phyloP scores from a whole-genome alignment of 148 eudicot species.

The Dianthus caryophyllus region DNA sequence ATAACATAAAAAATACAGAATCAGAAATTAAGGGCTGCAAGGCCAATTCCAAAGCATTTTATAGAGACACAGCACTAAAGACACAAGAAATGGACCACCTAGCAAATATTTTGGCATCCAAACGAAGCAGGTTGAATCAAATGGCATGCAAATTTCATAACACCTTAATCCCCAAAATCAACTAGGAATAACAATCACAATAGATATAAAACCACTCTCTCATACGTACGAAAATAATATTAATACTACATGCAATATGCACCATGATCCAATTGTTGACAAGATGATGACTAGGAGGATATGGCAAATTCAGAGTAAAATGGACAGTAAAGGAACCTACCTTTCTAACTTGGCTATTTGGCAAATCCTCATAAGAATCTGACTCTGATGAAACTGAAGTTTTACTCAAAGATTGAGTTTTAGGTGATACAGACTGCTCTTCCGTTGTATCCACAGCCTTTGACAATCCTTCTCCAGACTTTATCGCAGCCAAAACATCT shows the following conservation, averaged over 20 bases:
- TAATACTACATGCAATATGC: background rate
- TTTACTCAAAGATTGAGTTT: conserved; percentile 31
- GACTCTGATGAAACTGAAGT: conserved; percentile 34
- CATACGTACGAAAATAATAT: background rate
- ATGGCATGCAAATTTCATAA: background rate
- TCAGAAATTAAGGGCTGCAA: background rate
- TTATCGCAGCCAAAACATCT: conserved; percentile 81
- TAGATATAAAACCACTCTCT: background rate
- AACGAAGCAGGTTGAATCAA: background rate
- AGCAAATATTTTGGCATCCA: background rate
- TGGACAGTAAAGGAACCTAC: conserved; percentile 26
- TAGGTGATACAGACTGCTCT: conserved; percentile 36
- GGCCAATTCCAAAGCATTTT: background rate
- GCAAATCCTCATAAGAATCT: conserved; percentile 58
- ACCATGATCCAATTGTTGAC: background rate
- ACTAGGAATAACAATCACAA: background rate
- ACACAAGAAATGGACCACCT: background rate
- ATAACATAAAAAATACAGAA: no score
- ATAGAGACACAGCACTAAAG: no score
- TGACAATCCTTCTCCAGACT: conserved; percentile 62
- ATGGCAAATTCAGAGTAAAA: background rate
- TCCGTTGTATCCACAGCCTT: conserved; percentile 34
- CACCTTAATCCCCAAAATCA: background rate
- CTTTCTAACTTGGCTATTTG: conserved; percentile 96
- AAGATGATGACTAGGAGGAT: background rate